Evolutionary conservation across 2,329 filamentous ascomycete species (phyloP).

Genomic region (Saccharata proteae): DNA sequence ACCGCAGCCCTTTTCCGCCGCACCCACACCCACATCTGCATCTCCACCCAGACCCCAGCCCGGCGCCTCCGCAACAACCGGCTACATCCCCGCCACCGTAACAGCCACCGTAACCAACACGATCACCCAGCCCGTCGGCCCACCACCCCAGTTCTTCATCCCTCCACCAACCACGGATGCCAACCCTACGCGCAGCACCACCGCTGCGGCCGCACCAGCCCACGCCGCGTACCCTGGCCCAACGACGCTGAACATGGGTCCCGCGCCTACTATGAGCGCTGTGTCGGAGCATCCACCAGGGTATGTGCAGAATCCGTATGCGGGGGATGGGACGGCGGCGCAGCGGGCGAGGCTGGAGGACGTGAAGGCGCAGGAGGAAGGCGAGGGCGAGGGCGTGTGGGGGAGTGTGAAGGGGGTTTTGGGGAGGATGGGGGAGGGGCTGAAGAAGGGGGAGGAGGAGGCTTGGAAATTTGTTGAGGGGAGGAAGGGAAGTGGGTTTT

Average conservation of each 20-base stretch:
- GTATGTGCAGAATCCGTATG: constrained; percentile 34
- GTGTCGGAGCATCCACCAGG: constrained; percentile 35
- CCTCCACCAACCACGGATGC: constrained; percentile 25
- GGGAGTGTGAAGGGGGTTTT: constrained; percentile 21
- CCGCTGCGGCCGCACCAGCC: constrained; percentile 11
- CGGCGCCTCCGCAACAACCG: constrained; percentile 17
- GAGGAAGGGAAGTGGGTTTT: constrained; percentile 1
- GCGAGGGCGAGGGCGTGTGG: constrained; percentile 15
- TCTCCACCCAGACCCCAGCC: constrained; percentile 29
- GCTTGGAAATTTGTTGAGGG: constrained; percentile 7
- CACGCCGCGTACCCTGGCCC: constrained; percentile 22
- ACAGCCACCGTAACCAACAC: constrained; percentile 20
- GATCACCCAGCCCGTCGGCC: constrained; percentile 16
- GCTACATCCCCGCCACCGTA: constrained; percentile 13
- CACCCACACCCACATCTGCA: neutral
- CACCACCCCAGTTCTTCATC: constrained; percentile 27
- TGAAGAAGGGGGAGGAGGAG: constrained; percentile 9
- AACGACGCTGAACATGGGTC: constrained; percentile 27
- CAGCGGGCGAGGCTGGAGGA: constrained; percentile 17
- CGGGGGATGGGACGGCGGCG: constrained; percentile 23
- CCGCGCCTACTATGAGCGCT: constrained; percentile 11
- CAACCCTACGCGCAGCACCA: too few relatives aligned
- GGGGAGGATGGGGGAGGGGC: constrained; percentile 18
- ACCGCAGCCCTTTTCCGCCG: constrained; percentile 9
- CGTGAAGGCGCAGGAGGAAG: constrained; percentile 11